Evolutionary conservation across 176 grass and related monocot species (phyloP).

Genomic region (Cocos nucifera): DNA sequence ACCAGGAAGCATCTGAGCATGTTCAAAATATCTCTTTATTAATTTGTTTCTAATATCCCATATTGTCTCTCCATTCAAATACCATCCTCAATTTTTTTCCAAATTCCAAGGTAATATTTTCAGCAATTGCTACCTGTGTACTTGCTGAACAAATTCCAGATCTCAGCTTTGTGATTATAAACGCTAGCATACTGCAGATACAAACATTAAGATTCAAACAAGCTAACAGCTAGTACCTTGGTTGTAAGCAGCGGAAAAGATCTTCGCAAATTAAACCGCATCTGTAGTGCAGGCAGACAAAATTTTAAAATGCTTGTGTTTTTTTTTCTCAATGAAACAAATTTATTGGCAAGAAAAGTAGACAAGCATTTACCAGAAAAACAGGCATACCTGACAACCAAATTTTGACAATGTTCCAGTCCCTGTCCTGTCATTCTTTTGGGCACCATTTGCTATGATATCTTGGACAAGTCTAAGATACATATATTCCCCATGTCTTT

Average conservation of each 20-base stretch:
- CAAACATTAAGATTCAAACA: too few species aligned
- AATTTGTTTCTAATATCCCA: too few species aligned
- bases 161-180: too few species aligned
- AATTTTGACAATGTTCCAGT: constrained; percentile 90
- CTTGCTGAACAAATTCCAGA: too few species aligned
- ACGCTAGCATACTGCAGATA: too few species aligned
- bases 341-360: not conserved
- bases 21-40: too few species aligned
- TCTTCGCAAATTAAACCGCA: constrained; percentile 86
- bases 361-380: not conserved
- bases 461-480: constrained; percentile 78
- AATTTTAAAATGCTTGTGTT: not conserved
- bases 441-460: constrained; percentile 53
- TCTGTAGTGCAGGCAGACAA: constrained; percentile 28
- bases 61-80: too few species aligned
- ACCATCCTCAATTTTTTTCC: too few species aligned
- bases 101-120: too few species aligned
- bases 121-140: too few species aligned
- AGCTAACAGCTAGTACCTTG: constrained; percentile 36
- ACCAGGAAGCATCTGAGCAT: too few species aligned
- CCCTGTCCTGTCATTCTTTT: constrained; percentile 75
- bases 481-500: constrained; percentile 64
- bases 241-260: constrained; percentile 75
- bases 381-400: constrained; percentile 62
- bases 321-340: not conserved